These are phyloP conservation scores for Eucalyptus guilfoylei DNA, from an alignment of 345 rosid genomes.

Conservation along the genomic window DNA sequence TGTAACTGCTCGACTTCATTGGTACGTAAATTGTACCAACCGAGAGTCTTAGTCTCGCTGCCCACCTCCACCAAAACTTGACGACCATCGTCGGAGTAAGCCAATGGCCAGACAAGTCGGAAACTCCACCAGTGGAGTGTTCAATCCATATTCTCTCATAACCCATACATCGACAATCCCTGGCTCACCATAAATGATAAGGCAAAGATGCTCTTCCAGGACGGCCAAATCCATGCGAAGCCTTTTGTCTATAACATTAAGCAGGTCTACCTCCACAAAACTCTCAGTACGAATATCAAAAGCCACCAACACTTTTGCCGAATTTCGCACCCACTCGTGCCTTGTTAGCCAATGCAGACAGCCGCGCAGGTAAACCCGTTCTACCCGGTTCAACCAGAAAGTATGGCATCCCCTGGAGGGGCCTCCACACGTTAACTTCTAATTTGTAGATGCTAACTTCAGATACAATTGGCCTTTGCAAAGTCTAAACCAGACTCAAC, in stretches of 20 bases:
- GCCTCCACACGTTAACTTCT: too few relatives aligned
- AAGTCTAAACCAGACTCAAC: conserved; percentile 14
- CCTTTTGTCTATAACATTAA: background rate
- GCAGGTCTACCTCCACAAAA: conserved; percentile 3
- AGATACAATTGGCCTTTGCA: too few relatives aligned
- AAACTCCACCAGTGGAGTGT: background rate
- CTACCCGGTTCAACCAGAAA: conserved; percentile 5
- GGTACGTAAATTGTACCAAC: background rate
- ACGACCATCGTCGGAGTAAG: background rate
- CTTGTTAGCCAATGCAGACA: conserved; percentile 30
- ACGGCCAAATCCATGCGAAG: conserved; percentile 8
- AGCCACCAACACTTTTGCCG: background rate
- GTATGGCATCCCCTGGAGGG: background rate
- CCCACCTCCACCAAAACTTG: background rate
- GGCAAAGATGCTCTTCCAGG: conserved; percentile 4
- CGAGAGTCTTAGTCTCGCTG: background rate
- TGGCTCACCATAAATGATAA: background rate
- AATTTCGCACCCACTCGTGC: background rate
- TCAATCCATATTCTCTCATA: conserved; percentile 1
- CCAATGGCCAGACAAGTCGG: background rate
- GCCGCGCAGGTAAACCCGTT: conserved; percentile 2
- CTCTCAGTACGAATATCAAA: conserved; percentile 7
- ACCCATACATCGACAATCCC: background rate
- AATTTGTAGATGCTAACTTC: too few relatives aligned
- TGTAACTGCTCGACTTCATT: background rate